Base-by-base conservation (phyloP, 257 asterid species). In the Ilex asprella region DNA sequence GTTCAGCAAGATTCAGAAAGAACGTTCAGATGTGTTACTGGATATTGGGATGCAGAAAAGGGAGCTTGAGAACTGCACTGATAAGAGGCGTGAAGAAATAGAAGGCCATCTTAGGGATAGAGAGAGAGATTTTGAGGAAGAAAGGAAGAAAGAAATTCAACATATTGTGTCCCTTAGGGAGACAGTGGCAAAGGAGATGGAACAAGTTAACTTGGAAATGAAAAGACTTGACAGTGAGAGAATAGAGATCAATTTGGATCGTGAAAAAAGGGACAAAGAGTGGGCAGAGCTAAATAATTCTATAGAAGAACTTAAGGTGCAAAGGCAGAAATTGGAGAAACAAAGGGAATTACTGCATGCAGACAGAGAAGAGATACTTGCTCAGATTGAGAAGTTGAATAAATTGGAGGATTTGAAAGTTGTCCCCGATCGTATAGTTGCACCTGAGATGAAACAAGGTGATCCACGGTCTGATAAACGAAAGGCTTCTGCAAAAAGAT, bases 291-390 rank as follows among this genome's bases (percentile, higher is more conserved):
- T 93, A 67, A 83, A 81, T 64, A 79, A 56, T 32, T 84, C 87
- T 7, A 86, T 89, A 35, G 92, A 87, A 68, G 95, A 86, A 73
- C 95, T 93, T 59, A 82, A 77, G 79, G 76, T 73, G 71, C 99
- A 93, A 73, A 86, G 97, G 57, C 82, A 85, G 72, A 93, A 82
- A 70, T 71, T 93, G 76, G 99, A 87, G 86, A 87, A 87, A 72
- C 97, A 93, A 76, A 81, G 99, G 77, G 96, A 87, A 75, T 76
- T 82, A 55, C 79, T 93, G 32, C 88, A 74, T 58, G 88, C 89
- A 63, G 99, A 93, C 60, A 81, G 99, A 68, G 78, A 74, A 72
- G 94, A 87, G 61, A 89, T 93, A 63, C 82, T 89, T 67, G 62
- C 81, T 72, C 96, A 78, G 76, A 89, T 81, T 31, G 95, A 84